Evolutionary conservation across 306 rosid genomes (phyloP).

Genomic region (Datisca glomerata): DNA sequence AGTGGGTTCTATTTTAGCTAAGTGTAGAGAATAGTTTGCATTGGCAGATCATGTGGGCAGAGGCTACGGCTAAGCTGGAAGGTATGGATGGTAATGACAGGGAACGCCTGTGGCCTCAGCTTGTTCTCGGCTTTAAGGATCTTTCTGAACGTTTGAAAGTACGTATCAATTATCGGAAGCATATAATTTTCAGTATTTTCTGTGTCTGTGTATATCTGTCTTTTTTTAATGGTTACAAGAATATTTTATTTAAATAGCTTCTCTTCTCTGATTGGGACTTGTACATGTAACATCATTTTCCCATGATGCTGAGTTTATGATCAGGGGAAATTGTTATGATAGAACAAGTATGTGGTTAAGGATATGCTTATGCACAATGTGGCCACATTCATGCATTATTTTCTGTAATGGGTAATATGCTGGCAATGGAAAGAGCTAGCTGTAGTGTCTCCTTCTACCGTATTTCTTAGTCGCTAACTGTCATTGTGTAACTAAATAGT

Average conservation of each 20-base stretch:
- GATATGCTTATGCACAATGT: no score
- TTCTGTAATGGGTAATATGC: no score
- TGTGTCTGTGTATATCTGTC: no score
- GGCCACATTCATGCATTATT: not conserved
- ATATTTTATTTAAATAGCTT: no score
- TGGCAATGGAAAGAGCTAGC: no score
- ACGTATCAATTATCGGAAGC: not conserved
- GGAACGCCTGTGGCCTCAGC: slow-evolving; percentile 96
- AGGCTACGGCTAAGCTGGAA: slow-evolving; percentile 95
- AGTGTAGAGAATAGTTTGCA: slow-evolving; percentile 48
- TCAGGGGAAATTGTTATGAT: no score
- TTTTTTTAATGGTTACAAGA: no score
- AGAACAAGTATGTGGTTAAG: no score
- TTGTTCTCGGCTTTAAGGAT: slow-evolving; percentile 82
- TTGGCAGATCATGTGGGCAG: slow-evolving; percentile 99
- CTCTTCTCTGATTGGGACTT: not conserved
- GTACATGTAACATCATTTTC: not conserved
- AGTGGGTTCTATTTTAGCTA: slow-evolving; percentile 19
- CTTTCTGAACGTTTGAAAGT: slow-evolving; percentile 93
- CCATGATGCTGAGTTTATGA: not conserved
- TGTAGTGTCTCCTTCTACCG: no score
- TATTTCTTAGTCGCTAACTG: no score
- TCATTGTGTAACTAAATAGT: no score
- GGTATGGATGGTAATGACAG: slow-evolving; percentile 87
- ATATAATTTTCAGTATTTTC: not conserved